These are phyloP conservation scores for Amaranthus hypochondriacus DNA, from an alignment of 148 eudicot genomes.

Conservation along the genomic window DNA sequence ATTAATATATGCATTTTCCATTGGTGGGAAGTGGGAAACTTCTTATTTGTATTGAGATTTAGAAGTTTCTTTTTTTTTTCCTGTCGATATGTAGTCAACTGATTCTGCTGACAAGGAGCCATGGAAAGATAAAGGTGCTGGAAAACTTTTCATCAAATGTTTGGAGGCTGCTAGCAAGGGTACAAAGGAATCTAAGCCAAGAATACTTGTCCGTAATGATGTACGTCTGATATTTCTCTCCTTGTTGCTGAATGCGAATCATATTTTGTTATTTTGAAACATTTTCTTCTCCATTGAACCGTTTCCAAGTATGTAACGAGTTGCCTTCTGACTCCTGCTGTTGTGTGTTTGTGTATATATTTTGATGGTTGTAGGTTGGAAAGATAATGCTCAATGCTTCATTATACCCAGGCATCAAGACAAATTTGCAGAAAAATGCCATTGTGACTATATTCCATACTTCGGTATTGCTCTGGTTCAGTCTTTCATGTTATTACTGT, in stretches of 20 bases:
- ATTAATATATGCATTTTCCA: background rate
- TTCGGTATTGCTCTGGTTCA: conserved; percentile 39
- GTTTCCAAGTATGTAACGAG: background rate
- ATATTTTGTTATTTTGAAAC: background rate
- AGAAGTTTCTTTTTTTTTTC: background rate
- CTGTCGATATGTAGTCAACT: conserved; percentile 37
- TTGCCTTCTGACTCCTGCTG: conserved; percentile 1
- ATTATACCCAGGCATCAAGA: conserved; percentile 77
- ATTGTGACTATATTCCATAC: conserved; percentile 88
- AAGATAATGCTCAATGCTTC: conserved; percentile 79
- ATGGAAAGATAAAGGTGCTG: conserved; percentile 86
- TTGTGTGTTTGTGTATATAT: conserved; percentile 1
- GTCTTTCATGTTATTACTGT: background rate
- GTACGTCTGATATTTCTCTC: conserved; percentile 37
- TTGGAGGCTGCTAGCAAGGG: conserved; percentile 71
- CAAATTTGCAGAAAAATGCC: conserved; percentile 69
- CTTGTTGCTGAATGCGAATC: background rate
- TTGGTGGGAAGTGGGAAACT: too few species aligned
- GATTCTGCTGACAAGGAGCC: conserved; percentile 71
- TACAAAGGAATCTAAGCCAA: conserved; percentile 81
- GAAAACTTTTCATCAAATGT: conserved; percentile 69
- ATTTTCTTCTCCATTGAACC: background rate
- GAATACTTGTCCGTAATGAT: conserved; percentile 85
- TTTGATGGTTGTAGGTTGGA: conserved; percentile 60
- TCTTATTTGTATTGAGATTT: background rate